Evolutionary conservation across 352 stramenopile genomes (phyloP), one percentile per base, ranked within the genome.

Genomic region (Pythium insidiosum): DNA sequence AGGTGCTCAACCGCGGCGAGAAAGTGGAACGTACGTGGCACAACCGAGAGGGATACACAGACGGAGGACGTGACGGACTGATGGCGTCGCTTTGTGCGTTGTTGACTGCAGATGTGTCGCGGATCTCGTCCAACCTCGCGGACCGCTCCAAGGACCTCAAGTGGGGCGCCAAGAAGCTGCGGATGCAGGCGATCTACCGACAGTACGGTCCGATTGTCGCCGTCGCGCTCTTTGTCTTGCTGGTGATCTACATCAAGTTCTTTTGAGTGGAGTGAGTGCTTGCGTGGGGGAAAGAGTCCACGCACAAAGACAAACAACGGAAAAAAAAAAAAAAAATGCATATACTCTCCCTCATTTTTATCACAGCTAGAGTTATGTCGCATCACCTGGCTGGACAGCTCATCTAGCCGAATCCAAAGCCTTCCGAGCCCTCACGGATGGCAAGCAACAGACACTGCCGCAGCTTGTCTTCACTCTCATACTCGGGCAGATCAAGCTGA

Each of bases 401-500:
- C 34, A 11, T 28, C 30, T 97, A 99, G 47, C 94, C 96, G 75
- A 99, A 99, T 16, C 95, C 84, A 78, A 99, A 99, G 7, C 92
- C 96, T 46, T 97, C 91, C 29, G 85, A 90, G 47, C 96, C 97
- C 82, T 99, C 96, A 20, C 92, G 96, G 34, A 99, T 98, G 2
- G 96, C 96, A 40, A 98, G 87, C 19, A 99, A 50, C 20, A 99
- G 60, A 52, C 97, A 97, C 56, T 98, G 91, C 61, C 92, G 94
- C 54, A 99, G 74, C 68, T 98, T 95, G 33, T 99, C 95, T 58
- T 99, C 90, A 56, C 72, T 98, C 34, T 91, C 87, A 71, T 99
- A 99, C 50, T 96, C 85, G 15, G 97, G 97, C 22, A 99, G 69
- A 68, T 99, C 97, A 30, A 99, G 70, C 45, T 98, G 91, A 66